A percentile compares a stretch with the other conserved stretches of the same genome.
phyloP scores from a whole-genome alignment of 176 grass and related monocot genomes.

The Puya raimondii region DNA sequence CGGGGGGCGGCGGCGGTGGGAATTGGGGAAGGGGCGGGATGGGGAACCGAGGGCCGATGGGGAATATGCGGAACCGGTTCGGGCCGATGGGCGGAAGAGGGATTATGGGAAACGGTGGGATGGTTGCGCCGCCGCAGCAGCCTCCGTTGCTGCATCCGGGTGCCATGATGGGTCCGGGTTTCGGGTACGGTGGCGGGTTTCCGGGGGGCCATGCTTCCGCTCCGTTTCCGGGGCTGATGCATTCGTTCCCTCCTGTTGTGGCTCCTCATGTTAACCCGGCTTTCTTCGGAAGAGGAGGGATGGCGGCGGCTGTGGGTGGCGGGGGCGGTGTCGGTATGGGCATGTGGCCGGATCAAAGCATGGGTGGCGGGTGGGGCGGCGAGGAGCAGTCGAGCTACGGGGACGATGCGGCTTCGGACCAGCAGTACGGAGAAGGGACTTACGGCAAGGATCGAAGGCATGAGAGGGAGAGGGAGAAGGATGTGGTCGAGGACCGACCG shows the following conservation, averaged over 20 bases:
- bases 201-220: constrained; percentile 2
- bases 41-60: constrained; percentile 21
- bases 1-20: constrained; percentile 2
- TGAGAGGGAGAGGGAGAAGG: constrained; percentile 20
- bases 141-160: constrained; percentile 16
- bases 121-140: constrained; percentile 7
- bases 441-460: constrained; percentile 11
- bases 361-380: constrained; percentile 38
- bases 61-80: constrained; percentile 17
- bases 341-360: constrained; percentile 32
- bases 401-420: constrained; percentile 30
- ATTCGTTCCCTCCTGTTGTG: constrained; percentile 11
- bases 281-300: constrained; percentile 30
- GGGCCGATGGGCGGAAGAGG: constrained; percentile 18
- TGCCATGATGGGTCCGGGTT: constrained; percentile 20
- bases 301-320: constrained; percentile 14
- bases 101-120: constrained; percentile 22
- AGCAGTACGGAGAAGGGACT: constrained; percentile 19
- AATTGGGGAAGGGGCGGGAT: constrained; percentile 15
- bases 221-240: constrained; percentile 24
- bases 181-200: constrained; percentile 12
- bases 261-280: constrained; percentile 37
- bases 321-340: constrained; percentile 5
- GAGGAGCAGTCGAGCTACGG: constrained; percentile 38
- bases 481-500: constrained; percentile 12